Evolutionary conservation across 345 rosid species (phyloP), one percentile per base, ranked within the genome.

Genomic region (Durio zibethinus): DNA sequence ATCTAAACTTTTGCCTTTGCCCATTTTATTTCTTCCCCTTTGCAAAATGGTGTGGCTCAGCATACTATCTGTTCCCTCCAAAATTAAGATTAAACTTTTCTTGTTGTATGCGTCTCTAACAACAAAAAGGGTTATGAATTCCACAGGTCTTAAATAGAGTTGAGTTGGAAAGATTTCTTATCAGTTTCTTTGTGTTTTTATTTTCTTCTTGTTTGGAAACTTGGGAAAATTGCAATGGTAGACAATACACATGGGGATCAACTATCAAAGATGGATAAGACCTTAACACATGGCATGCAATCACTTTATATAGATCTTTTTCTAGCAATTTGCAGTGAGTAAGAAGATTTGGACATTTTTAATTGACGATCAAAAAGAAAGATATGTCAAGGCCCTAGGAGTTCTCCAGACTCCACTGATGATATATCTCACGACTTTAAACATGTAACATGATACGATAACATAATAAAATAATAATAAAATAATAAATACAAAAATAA

Each of bases 1-100:
- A 9, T 68, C 76, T 80, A 36, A 40, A 40, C 59, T 4, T 76
- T 56, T 29, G 68, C 8, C 80, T 59, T 23, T 59, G 68, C 1
- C 45, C 75, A 35, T 12, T 65, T 31, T 59, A 31, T 16, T 50
- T 50, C 52, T 2, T 25, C 60, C 31, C 20, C 31, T 50, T 65
- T 40, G 65, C 74, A 0, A 73, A 65, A 54, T 63, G 52, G 52
- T 12, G 38, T 79, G 21, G 67, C 10, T 73, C 14, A 43, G 40
- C 40, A 63, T 36, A 65, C 35, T 47, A 54, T 33, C 48, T 43
- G 14, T 43, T 63, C 77, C 77, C 27, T 27, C 61, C 20, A 7
- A 10, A 40, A 45, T 23, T 6, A 65, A 48, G 42, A 43, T 47
- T 15, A 23, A 23, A 38, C 21, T 70, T 59, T 78, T 50, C 42